A percentile compares a stretch with the other conserved stretches of the same genome.
Conservation (phyloP, 2,329 filamentous ascomycete species). For the Raffaelea ambrosiae region DNA sequence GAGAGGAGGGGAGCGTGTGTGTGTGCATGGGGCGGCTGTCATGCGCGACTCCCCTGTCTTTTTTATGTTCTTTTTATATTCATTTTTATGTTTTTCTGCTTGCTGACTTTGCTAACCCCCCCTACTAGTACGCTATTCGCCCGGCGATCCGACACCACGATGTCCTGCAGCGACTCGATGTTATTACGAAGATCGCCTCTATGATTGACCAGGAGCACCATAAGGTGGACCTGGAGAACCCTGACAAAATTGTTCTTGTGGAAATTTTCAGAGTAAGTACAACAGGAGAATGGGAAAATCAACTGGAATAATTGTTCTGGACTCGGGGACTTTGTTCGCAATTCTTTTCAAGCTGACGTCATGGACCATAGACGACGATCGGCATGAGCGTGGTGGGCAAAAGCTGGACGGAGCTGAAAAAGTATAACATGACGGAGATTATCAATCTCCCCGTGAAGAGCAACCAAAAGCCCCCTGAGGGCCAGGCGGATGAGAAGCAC, state of each 20-base stretch:
- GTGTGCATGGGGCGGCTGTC: no score
- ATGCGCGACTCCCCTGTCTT: no score
- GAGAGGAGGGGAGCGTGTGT: no score
- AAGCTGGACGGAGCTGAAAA: constrained; percentile 66
- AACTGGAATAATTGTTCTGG: no score
- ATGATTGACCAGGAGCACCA: constrained; percentile 54
- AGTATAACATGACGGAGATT: constrained; percentile 70
- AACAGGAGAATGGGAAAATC: not conserved
- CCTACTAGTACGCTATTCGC: constrained; percentile 79
- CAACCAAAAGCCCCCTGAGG: not conserved
- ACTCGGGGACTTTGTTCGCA: no score
- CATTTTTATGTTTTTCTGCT: not conserved
- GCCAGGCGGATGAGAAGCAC: not conserved
- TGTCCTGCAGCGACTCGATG: constrained; percentile 54
- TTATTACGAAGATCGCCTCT: constrained; percentile 64
- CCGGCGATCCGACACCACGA: constrained; percentile 69
- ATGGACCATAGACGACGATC: constrained; percentile 40
- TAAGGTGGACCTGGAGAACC: constrained; percentile 68
- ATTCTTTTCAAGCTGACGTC: no score
- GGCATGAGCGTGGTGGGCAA: constrained; percentile 72
- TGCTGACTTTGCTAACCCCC: no score
- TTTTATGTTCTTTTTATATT: not conserved
- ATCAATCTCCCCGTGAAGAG: constrained; percentile 35
- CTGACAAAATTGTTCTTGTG: constrained; percentile 70
- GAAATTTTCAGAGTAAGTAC: constrained; percentile 67